Evolutionary conservation across 2,329 filamentous ascomycete species (phyloP).

Genomic region (Stylonectria norvegica): DNA sequence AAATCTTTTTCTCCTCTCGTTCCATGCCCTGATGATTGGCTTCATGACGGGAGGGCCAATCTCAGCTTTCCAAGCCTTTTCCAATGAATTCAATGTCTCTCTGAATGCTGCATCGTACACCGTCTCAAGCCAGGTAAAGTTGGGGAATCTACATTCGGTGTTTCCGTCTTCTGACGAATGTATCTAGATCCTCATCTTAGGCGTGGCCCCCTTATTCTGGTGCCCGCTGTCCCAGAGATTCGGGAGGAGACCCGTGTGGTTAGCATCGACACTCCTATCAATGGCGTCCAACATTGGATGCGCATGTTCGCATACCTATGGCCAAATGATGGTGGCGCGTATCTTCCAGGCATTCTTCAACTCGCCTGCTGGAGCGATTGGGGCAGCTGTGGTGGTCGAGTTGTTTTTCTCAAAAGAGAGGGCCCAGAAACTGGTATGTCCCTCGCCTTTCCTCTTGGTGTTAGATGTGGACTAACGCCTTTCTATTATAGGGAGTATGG

Average conservation of each 20-base stretch:
- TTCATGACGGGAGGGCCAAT: not conserved
- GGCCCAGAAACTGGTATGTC: not conserved
- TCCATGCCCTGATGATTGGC: not conserved
- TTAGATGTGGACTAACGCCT: not conserved
- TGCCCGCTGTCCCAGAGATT: not conserved
- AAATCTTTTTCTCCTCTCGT: not conserved
- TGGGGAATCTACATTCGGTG: too few species aligned
- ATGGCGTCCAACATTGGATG: not conserved
- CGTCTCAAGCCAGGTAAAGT: not conserved
- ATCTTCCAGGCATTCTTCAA: not conserved
- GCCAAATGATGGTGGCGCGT: not conserved
- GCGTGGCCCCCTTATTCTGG: not conserved
- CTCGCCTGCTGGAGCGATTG: not conserved
- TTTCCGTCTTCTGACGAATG: not conserved
- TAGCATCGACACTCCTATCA: not conserved
- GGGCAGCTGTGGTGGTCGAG: not conserved
- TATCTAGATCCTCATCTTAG: not conserved
- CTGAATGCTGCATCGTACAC: not conserved
- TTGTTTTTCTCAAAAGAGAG: not conserved
- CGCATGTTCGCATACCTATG: not conserved
- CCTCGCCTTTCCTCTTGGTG: not conserved
- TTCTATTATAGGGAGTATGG: not conserved
- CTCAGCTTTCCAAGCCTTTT: not conserved
- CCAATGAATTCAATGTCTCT: not conserved
- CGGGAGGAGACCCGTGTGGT: not conserved